These are phyloP conservation scores for Candida oleophila DNA, from an alignment of 805 yeast genomes.

Conservation along the genomic window DNA sequence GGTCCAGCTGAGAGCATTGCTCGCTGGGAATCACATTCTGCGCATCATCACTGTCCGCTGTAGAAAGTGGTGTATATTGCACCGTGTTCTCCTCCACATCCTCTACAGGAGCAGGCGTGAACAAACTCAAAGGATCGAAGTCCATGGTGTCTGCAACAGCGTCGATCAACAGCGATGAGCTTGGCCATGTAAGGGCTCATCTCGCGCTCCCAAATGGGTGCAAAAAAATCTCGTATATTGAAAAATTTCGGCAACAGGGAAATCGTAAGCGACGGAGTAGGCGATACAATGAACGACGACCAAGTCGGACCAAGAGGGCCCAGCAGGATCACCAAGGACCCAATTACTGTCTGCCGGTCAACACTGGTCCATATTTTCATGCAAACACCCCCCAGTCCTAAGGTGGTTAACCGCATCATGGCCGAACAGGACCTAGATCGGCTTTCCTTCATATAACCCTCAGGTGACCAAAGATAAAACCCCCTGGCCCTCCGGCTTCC, in stretches of 20 bases:
- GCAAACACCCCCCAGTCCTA: too few relatives aligned
- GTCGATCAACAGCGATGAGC: not conserved
- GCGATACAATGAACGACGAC: not conserved
- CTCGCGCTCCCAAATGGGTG: not conserved
- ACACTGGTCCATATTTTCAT: too few relatives aligned
- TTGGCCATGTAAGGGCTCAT: not conserved
- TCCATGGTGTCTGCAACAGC: constrained; percentile 22
- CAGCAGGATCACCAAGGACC: not conserved
- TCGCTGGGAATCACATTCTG: not conserved
- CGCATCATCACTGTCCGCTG: constrained; percentile 1
- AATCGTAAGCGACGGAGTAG: not conserved
- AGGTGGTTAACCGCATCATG: too few relatives aligned
- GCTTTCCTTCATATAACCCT: not conserved
- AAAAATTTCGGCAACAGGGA: not conserved
- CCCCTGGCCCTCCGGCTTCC: too few relatives aligned
- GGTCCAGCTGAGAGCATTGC: not conserved
- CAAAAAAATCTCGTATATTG: not conserved
- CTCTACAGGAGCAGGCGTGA: constrained; percentile 24
- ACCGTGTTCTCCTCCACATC: not conserved
- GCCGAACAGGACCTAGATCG: too few relatives aligned
- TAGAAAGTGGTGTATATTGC: not conserved
- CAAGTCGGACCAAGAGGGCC: not conserved
- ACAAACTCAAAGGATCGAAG: constrained; percentile 42
- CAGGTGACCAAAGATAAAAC: not conserved
- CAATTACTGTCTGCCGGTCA: too few relatives aligned